A percentile compares a stretch with the other conserved stretches of the same genome.
phyloP scores from a whole-genome alignment of 2,329 filamentous ascomycete species.

The Beauveria sp. region DNA sequence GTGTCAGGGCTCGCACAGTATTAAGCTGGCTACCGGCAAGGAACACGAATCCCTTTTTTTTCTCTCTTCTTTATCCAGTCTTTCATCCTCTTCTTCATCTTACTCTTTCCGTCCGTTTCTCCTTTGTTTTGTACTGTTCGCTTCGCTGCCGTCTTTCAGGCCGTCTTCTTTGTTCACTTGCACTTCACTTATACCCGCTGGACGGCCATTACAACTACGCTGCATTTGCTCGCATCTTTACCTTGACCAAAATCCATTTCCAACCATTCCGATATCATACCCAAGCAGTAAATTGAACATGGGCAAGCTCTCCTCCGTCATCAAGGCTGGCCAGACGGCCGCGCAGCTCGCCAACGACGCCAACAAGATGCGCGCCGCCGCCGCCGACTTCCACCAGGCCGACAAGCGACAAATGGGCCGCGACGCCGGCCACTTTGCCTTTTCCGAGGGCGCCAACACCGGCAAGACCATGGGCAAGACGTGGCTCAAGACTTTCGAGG shows the following conservation, averaged over 20 bases:
- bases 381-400: slow-evolving; percentile 23
- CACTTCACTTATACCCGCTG: slow-evolving; percentile 6
- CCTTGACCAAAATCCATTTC: not conserved
- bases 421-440: slow-evolving; percentile 24
- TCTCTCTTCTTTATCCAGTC: not conserved
- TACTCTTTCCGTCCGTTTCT: not conserved
- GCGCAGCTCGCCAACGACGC: slow-evolving; percentile 25
- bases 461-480: slow-evolving; percentile 37
- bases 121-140: not conserved
- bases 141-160: not conserved
- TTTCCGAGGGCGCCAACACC: slow-evolving; percentile 25
- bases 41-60: not conserved
- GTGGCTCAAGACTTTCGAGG: slow-evolving; percentile 38
- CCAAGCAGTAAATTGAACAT: slow-evolving; percentile 14
- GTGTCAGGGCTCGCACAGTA: not conserved
- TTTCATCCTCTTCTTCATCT: not conserved
- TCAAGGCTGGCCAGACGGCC: slow-evolving; percentile 27
- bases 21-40: not conserved
- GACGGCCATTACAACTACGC: not conserved
- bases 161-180: not conserved
- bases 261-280: not conserved
- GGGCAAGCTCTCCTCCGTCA: slow-evolving; percentile 22
- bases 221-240: not conserved
- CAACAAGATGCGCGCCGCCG: slow-evolving; percentile 20
- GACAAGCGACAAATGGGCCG: slow-evolving; percentile 28